phyloP scores from a whole-genome alignment of 257 asterid genomes.

The Nicotiana noctiflora region DNA sequence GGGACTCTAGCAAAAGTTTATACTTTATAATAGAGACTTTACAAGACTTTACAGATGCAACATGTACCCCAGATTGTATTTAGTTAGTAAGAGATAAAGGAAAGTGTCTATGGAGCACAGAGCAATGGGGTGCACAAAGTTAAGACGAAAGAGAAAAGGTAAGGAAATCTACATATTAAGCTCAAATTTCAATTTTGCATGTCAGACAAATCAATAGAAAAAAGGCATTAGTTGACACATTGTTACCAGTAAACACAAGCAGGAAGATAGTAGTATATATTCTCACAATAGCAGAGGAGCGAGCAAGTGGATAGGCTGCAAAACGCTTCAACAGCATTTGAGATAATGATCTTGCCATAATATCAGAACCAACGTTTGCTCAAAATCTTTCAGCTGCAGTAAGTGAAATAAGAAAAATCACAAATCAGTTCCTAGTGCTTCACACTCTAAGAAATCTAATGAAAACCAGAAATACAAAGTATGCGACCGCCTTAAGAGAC shows the following conservation, averaged over 20 bases:
- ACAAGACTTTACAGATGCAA: neutral
- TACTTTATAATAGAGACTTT: neutral
- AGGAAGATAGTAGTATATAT: neutral
- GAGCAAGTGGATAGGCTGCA: conserved; percentile 41
- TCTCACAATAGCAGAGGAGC: conserved; percentile 41
- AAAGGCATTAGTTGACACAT: conserved; percentile 1
- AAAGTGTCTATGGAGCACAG: neutral
- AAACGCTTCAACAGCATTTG: conserved; percentile 41
- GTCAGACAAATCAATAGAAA: neutral
- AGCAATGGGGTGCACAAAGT: neutral
- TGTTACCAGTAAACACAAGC: neutral
- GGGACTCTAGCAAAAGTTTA: neutral
- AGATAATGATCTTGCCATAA: conserved; percentile 74
- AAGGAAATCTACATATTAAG: neutral
- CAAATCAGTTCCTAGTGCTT: neutral
- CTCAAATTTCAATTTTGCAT: neutral
- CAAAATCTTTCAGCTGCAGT: conserved; percentile 1
- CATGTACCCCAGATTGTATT: neutral
- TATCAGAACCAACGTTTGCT: neutral
- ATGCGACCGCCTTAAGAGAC: neutral
- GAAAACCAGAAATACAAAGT: neutral
- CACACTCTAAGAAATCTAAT: neutral
- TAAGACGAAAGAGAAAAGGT: neutral
- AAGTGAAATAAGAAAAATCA: neutral
- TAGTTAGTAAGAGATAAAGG: neutral